These are phyloP conservation scores for Achaetomiella virescens DNA, from an alignment of 495 filamentous ascomycete genomes.

Conservation along the genomic window DNA sequence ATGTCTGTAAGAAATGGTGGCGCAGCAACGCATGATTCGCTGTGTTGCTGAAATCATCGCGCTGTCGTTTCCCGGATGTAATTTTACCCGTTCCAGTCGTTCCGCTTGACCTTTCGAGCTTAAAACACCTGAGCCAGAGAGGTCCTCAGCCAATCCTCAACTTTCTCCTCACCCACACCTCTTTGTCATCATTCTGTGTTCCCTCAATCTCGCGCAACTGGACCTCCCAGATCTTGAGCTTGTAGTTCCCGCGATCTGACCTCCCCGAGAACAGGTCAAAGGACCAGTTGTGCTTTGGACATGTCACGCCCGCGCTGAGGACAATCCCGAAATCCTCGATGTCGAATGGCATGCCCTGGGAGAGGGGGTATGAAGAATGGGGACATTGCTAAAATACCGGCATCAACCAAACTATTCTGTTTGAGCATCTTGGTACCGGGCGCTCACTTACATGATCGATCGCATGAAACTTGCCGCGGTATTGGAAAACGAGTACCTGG, in stretches of 20 bases:
- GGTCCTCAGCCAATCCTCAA: slow-evolving; percentile 39
- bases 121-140: too few species aligned
- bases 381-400: slow-evolving; percentile 49
- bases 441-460: slow-evolving; percentile 50
- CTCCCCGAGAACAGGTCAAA: slow-evolving; percentile 54
- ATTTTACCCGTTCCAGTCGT: too few species aligned
- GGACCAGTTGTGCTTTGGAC: slow-evolving; percentile 57
- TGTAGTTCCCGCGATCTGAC: slow-evolving; percentile 52
- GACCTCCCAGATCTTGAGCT: slow-evolving; percentile 54
- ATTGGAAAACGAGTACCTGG: slow-evolving; percentile 54
- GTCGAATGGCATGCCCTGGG: slow-evolving; percentile 51
- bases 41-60: too few species aligned
- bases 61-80: too few species aligned
- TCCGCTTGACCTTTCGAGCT: too few species aligned
- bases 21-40: too few species aligned
- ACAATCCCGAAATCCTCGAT: slow-evolving; percentile 57
- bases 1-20: too few species aligned
- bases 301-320: slow-evolving; percentile 48
- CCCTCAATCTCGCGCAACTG: slow-evolving; percentile 36
- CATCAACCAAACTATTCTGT: not conserved
- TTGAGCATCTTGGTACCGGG: not conserved
- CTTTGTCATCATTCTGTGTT: slow-evolving; percentile 33
- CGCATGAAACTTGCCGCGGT: slow-evolving; percentile 52
- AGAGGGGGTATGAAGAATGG: slow-evolving; percentile 53
- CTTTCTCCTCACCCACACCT: slow-evolving; percentile 51